A percentile compares a stretch with the other conserved stretches of the same genome.
phyloP scores from a whole-genome alignment of 2,329 filamentous ascomycete species.

The Penicillium sp. region DNA sequence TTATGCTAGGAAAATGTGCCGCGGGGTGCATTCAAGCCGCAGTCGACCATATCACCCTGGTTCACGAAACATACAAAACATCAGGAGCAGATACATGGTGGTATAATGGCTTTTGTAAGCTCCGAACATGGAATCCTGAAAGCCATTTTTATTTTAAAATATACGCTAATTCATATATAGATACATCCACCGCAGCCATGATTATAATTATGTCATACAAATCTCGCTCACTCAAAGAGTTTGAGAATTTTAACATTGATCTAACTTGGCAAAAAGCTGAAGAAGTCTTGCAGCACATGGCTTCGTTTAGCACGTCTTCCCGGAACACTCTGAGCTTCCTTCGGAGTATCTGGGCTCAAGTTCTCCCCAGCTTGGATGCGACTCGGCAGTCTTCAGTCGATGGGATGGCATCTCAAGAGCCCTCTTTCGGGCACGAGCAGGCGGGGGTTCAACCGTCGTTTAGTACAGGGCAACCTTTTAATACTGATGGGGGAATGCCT shows the following conservation, averaged over 20 bases:
- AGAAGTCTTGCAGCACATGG: conserved; percentile 20
- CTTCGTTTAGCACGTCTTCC: conserved; percentile 20
- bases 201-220: conserved; percentile 26
- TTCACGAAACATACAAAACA: conserved; percentile 24
- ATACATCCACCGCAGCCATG: conserved; percentile 24
- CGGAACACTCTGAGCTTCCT: conserved; percentile 25
- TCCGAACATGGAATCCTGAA: neutral
- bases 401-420: neutral
- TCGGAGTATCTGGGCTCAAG: neutral
- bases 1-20: conserved; percentile 26
- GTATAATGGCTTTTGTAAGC: conserved; percentile 39
- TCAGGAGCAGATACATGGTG: conserved; percentile 30
- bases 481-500: neutral
- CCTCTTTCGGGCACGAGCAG: neutral
- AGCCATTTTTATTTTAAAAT: too few species aligned
- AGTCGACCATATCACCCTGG: conserved; percentile 24
- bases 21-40: conserved; percentile 27
- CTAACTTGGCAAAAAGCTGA: conserved; percentile 21
- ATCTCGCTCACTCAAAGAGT: conserved; percentile 1
- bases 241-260: conserved; percentile 6
- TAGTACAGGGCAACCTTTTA: neutral
- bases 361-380: neutral
- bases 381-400: neutral
- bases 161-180: conserved; percentile 5
- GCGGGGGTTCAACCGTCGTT: neutral